phyloP scores from a whole-genome alignment of 1,284 basidiomycete species.

The Moesziomyces globuligerus region DNA sequence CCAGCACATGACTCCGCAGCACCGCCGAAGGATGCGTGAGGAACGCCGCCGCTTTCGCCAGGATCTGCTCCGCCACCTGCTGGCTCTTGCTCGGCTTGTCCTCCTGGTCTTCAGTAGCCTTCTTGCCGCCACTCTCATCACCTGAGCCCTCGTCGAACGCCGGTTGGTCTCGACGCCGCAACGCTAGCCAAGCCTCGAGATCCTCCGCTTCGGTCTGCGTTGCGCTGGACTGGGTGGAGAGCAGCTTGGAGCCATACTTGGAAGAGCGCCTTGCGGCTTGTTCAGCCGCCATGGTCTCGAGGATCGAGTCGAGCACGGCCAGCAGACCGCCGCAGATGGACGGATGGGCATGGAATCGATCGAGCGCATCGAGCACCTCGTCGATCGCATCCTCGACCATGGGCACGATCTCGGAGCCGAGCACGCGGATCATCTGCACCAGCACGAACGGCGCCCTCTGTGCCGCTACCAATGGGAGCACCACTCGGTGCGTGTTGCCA shows the following conservation, averaged over 20 bases:
- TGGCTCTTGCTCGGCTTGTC: conserved; percentile 40
- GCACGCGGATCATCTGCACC: conserved; percentile 61
- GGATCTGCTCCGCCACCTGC: conserved; percentile 36
- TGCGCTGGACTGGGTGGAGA: background rate
- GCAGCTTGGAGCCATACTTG: too few species aligned
- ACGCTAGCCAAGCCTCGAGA: conserved; percentile 12
- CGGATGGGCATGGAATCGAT: conserved; percentile 59
- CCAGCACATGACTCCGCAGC: conserved; percentile 39
- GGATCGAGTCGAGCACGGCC: conserved; percentile 53
- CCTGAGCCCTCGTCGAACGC: conserved; percentile 7
- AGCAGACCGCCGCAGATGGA: conserved; percentile 55
- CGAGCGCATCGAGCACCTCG: conserved; percentile 64
- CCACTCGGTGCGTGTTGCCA: conserved; percentile 2
- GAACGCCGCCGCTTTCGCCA: conserved; percentile 37
- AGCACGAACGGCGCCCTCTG: conserved; percentile 63
- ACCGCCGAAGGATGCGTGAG: conserved; percentile 47
- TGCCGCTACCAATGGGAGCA: conserved; percentile 51
- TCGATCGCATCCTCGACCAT: conserved; percentile 65
- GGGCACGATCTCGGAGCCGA: conserved; percentile 59
- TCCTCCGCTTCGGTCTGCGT: conserved; percentile 13
- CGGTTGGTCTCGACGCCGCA: conserved; percentile 1
- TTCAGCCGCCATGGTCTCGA: conserved; percentile 51
- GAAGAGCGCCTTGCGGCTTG: conserved; percentile 11
- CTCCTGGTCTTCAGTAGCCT: conserved; percentile 11
- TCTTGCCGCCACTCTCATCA: background rate